Conservation (phyloP, 2,329 filamentous ascomycete species). For the Cyphellophora europaea region DNA sequence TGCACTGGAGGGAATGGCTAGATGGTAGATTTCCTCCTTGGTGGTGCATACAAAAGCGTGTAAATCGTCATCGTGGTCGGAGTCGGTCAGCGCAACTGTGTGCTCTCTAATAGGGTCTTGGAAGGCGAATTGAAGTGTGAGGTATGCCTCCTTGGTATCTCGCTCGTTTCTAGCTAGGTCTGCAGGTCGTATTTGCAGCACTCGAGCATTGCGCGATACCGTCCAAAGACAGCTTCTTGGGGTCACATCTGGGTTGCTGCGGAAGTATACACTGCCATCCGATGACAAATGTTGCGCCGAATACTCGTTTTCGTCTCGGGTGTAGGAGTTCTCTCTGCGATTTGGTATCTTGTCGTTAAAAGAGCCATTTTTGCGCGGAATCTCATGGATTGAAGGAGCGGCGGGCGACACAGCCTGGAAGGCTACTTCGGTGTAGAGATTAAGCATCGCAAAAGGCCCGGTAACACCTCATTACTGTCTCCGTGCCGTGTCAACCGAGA, state of each 20-base stretch:
- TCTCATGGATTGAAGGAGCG: slow-evolving; percentile 8
- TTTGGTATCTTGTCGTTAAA: no score
- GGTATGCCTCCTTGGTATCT: slow-evolving; percentile 55
- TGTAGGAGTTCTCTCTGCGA: no score
- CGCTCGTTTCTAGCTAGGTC: slow-evolving; percentile 65
- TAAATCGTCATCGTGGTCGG: slow-evolving; percentile 65
- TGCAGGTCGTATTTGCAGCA: slow-evolving; percentile 72
- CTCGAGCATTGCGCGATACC: slow-evolving; percentile 66
- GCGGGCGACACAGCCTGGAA: slow-evolving; percentile 13
- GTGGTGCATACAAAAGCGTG: slow-evolving; percentile 72
- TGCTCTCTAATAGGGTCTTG: slow-evolving; percentile 61
- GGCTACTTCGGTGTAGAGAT: slow-evolving; percentile 18
- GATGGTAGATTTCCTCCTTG: slow-evolving; percentile 69
- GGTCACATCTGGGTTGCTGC: slow-evolving; percentile 61
- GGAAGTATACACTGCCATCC: slow-evolving; percentile 76
- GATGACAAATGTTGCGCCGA: slow-evolving; percentile 63
- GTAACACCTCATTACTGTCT: no score
- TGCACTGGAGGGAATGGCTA: slow-evolving; percentile 73
- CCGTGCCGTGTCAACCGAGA: no score
- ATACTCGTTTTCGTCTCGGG: slow-evolving; percentile 54
- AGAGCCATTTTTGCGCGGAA: slow-evolving; percentile 15
- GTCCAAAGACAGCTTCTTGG: slow-evolving; percentile 89
- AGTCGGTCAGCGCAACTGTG: slow-evolving; percentile 76
- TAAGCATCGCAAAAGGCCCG: no score
- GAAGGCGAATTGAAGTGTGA: slow-evolving; percentile 72